phyloP scores from a whole-genome alignment of 2,329 filamentous ascomycete genomes.

The Venturia carpophila region DNA sequence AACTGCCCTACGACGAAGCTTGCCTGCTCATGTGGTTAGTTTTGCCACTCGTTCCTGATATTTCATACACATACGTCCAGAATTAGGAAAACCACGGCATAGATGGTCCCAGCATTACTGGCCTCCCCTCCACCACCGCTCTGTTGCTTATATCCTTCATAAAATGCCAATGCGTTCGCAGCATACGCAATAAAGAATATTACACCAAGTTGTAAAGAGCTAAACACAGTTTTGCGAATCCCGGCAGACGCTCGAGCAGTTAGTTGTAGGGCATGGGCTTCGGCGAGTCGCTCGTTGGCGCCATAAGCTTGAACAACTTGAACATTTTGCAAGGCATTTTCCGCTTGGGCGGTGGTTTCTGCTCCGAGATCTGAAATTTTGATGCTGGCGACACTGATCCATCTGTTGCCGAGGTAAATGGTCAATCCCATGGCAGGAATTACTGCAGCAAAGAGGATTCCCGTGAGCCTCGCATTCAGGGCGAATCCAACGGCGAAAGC shows the following conservation, averaged over 20 bases:
- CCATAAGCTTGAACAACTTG: slow-evolving; percentile 57
- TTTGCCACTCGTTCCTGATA: not conserved
- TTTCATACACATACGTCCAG: slow-evolving; percentile 35
- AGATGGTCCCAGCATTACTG: slow-evolving; percentile 41
- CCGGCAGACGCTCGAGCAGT: slow-evolving; percentile 46
- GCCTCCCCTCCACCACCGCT: slow-evolving; percentile 36
- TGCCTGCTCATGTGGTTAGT: slow-evolving; percentile 27
- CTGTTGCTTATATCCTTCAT: slow-evolving; percentile 54
- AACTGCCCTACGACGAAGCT: slow-evolving; percentile 40
- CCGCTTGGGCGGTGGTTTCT: slow-evolving; percentile 54
- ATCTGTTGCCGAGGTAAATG: not conserved
- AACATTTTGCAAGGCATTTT: slow-evolving; percentile 50
- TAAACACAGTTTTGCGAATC: slow-evolving; percentile 50
- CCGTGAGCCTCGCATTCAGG: slow-evolving; percentile 37
- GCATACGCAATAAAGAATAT: slow-evolving; percentile 62
- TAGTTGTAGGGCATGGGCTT: slow-evolving; percentile 49
- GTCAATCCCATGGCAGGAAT: slow-evolving; percentile 33
- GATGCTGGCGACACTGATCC: slow-evolving; percentile 23
- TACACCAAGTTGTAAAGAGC: slow-evolving; percentile 51
- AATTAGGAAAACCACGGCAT: slow-evolving; percentile 49
- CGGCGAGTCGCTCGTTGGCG: slow-evolving; percentile 48
- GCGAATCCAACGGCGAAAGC: slow-evolving; percentile 51
- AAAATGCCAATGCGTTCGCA: slow-evolving; percentile 60
- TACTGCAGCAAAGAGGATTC: slow-evolving; percentile 42
- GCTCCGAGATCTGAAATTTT: slow-evolving; percentile 34